phyloP scores from a whole-genome alignment of 2,329 filamentous ascomycete species.

The Fusarium sp. region DNA sequence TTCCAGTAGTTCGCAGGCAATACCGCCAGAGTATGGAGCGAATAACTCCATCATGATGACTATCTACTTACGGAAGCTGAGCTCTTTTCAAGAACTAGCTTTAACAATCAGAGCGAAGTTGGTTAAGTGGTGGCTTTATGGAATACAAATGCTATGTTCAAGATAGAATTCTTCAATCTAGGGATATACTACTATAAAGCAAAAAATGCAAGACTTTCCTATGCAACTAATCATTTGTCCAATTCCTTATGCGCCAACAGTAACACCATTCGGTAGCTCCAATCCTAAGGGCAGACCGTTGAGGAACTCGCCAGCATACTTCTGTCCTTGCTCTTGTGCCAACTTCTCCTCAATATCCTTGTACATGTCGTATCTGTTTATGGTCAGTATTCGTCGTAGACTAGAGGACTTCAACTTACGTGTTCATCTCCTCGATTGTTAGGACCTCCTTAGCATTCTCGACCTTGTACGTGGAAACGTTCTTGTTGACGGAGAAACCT shows the following conservation, averaged over 20 bases:
- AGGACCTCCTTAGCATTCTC: conserved; percentile 73
- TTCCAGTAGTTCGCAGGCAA: no score
- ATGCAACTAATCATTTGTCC: background rate
- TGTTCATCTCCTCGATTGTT: conserved; percentile 80
- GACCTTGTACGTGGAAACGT: conserved; percentile 71
- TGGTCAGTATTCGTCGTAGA: background rate
- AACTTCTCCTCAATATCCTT: conserved; percentile 67
- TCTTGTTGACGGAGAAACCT: conserved; percentile 75
- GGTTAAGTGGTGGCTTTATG: no score
- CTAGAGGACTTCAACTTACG: conserved; percentile 57
- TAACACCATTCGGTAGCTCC: conserved; percentile 65
- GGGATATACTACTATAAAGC: background rate
- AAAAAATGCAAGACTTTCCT: background rate
- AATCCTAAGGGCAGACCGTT: conserved; percentile 64
- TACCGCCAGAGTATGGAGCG: no score
- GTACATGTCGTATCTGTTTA: conserved; percentile 69
- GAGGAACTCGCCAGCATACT: conserved; percentile 58
- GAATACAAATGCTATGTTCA: no score
- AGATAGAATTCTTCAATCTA: background rate
- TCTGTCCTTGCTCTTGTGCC: conserved; percentile 52
- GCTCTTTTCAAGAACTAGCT: no score
- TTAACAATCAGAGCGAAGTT: no score
- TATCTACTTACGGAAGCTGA: no score
- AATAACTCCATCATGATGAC: no score
- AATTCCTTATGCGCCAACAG: conserved; percentile 46